Percentiles rank a stretch among this genome's conserved stretches.
These are phyloP conservation scores for Cryphonectria nitschkei DNA, from an alignment of 2,329 filamentous ascomycete genomes.

Conservation along the genomic window DNA sequence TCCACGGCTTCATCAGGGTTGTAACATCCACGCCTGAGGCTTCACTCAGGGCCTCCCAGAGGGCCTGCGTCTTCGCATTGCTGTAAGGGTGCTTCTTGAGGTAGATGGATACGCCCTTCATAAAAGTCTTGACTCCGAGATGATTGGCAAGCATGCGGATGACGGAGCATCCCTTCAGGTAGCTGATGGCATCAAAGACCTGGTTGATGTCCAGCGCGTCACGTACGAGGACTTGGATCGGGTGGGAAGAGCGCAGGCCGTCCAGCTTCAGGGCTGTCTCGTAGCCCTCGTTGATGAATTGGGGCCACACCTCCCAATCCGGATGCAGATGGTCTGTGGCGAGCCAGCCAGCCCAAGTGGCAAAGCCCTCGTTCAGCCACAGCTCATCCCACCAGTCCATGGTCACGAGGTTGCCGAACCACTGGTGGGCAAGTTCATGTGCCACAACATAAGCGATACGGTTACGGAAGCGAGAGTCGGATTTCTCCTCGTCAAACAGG, in stretches of 20 bases:
- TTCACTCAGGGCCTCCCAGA: conserved; percentile 87
- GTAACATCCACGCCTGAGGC: conserved; percentile 87
- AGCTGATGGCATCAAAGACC: conserved; percentile 96
- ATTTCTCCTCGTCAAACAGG: conserved; percentile 91
- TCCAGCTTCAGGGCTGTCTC: conserved; percentile 91
- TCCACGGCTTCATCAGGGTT: conserved; percentile 91
- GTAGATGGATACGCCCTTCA: conserved; percentile 88
- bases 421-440: conserved; percentile 97
- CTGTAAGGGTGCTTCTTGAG: conserved; percentile 86
- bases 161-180: conserved; percentile 93
- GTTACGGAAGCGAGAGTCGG: conserved; percentile 89
- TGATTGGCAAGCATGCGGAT: conserved; percentile 96
- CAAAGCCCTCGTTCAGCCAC: conserved; percentile 97
- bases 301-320: conserved; percentile 96
- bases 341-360: conserved; percentile 97
- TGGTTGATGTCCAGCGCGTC: conserved; percentile 97
- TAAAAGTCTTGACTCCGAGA: conserved; percentile 83
- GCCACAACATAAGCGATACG: conserved; percentile 95
- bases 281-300: conserved; percentile 95
- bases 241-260: conserved; percentile 86
- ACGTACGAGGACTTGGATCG: conserved; percentile 92
- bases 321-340: conserved; percentile 90
- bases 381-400: conserved; percentile 99
- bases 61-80: conserved; percentile 86
- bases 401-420: conserved; percentile 96